Conservation (phyloP, 148 eudicot species). For the Persicaria maculosa region DNA sequence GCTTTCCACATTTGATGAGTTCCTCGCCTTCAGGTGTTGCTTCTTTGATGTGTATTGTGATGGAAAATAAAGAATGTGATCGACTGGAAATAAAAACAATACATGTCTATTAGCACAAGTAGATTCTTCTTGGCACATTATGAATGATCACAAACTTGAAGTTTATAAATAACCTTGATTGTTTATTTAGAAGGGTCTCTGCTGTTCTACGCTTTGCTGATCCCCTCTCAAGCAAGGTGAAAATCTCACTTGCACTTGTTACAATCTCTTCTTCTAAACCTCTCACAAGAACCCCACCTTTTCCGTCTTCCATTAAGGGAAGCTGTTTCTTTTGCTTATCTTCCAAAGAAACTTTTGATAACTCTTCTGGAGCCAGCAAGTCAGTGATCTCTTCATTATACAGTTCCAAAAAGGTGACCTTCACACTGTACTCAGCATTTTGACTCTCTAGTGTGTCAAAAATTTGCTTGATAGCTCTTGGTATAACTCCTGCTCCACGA, state of each 20-base stretch:
- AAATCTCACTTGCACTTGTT: conserved; percentile 79
- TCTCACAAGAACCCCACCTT: conserved; percentile 91
- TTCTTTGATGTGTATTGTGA: conserved; percentile 93
- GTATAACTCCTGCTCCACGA: conserved; percentile 92
- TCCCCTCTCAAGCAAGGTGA: conserved; percentile 87
- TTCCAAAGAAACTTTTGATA: conserved; percentile 55
- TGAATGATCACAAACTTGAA: not conserved
- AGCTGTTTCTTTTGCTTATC: conserved; percentile 82
- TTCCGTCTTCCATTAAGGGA: conserved; percentile 95
- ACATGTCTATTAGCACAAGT: not conserved
- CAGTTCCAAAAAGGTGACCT: conserved; percentile 89
- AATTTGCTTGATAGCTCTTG: conserved; percentile 87
- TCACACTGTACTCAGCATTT: conserved; percentile 92
- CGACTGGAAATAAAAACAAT: conserved; percentile 42
- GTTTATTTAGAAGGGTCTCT: conserved; percentile 83
- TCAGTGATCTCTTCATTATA: conserved; percentile 98
- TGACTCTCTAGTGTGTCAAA: conserved; percentile 92
- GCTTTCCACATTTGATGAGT: conserved; percentile 90
- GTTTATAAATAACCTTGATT: conserved; percentile 55
- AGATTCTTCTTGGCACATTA: not conserved
- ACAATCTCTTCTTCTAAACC: conserved; percentile 96
- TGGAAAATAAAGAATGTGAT: conserved; percentile 86
- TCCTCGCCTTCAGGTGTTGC: conserved; percentile 98
- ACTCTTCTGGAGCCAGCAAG: conserved; percentile 89
- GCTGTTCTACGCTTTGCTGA: conserved; percentile 97